Evolutionary conservation across 805 yeast species (phyloP).

Genomic region (Candida montana): DNA sequence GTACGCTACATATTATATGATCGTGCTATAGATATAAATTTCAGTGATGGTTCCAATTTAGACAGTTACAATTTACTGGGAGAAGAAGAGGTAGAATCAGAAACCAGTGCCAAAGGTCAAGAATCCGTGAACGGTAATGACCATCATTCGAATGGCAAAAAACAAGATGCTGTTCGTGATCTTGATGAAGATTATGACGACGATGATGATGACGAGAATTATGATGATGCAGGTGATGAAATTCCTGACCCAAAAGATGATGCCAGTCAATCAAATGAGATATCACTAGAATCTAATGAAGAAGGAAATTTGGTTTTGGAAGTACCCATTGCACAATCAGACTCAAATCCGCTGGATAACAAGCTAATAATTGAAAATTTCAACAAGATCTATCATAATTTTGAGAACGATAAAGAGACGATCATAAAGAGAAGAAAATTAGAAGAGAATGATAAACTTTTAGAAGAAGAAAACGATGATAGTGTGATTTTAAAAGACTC

Average conservation of each 20-base stretch:
- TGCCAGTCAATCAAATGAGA: conserved; percentile 2
- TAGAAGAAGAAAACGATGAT: conserved; percentile 29
- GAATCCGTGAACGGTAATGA: too few species aligned
- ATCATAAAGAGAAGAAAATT: conserved; percentile 68
- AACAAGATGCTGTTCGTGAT: conserved; percentile 21
- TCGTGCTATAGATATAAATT: conserved; percentile 52
- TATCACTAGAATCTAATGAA: conserved; percentile 13
- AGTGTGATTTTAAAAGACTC: conserved; percentile 19
- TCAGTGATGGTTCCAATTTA: conserved; percentile 13
- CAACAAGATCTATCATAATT: conserved; percentile 68
- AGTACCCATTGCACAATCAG: conserved; percentile 31
- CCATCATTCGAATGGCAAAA: neutral
- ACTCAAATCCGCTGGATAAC: conserved; percentile 27
- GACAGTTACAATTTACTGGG: conserved; percentile 20
- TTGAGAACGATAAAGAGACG: conserved; percentile 72
- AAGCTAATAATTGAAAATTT: conserved; percentile 49
- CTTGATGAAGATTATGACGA: conserved; percentile 34
- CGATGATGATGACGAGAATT: conserved; percentile 24
- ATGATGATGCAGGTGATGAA: conserved; percentile 15
- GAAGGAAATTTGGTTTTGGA: conserved; percentile 25
- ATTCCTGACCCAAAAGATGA: conserved; percentile 16
- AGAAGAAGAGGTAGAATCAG: neutral
- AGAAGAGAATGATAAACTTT: conserved; percentile 73
- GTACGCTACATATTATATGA: conserved; percentile 69
- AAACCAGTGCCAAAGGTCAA: too few species aligned